Base-by-base conservation (phyloP, 306 rosid genomes). In the Dryas alaskensis region DNA sequence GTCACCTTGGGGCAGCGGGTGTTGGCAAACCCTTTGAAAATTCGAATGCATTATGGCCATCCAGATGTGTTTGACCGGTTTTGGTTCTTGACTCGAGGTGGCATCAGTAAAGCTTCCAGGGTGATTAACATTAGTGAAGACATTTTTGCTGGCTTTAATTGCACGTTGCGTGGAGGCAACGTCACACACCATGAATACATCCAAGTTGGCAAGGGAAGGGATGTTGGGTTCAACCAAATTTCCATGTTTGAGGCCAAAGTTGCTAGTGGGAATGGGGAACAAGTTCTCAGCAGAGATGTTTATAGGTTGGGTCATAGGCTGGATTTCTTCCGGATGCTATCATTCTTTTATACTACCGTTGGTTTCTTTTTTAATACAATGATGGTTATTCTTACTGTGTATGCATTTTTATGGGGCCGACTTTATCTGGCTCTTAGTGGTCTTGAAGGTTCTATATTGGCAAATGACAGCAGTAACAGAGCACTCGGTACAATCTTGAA, bases 191-290 rank as follows among this genome's bases (percentile, higher is more conserved):
- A 92, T 85, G 98, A 92, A 59, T 90, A 92, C 73, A 92, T 92
- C 74, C 98, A 92, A 67, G 97, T 90, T 37, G 98, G 98, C 69
- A 92, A 92, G 81, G 98, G 97, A 77, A 86, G 98, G 76, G 98
- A 90, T 77, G 98, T 92, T 55, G 97, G 97, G 17, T 79, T 92
- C 71, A 92, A 92, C 70, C 98, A 92, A 75, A 72, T 92, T 51
- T 87, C 97, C 70, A 87, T 92, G 96, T 92, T 92, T 84, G 97
- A 92, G 84, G 98, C 96, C 50, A 92, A 92, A 84, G 96, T 92
- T 77, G 87, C 98, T 11, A 87, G 97, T 85, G 97, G 98, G 65
- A 92, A 92, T 37, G 98, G 98, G 63, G 98, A 92, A 68, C 96
- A 92, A 84, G 80, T 88, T 25, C 85, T 90, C 16, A 88, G 94